Conservation (phyloP, 2,329 filamentous ascomycete genomes). For the Canariomyces notabilis region DNA sequence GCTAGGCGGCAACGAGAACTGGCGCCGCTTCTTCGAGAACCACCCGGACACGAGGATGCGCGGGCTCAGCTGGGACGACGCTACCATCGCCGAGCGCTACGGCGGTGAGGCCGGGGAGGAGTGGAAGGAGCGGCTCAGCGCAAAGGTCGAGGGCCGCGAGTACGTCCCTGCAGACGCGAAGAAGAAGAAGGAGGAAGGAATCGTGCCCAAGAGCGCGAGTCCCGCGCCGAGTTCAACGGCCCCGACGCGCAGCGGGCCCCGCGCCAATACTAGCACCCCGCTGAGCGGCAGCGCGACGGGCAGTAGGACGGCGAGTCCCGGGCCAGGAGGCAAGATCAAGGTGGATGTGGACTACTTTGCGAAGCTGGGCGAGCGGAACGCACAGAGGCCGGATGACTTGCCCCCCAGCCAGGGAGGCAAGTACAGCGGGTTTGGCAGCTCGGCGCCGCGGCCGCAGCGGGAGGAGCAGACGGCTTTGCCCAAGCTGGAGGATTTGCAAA, state of each 20-base stretch:
- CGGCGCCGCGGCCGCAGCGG: slow-evolving; percentile 50
- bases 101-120: slow-evolving; percentile 87
- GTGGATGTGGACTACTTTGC: slow-evolving; percentile 89
- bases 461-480: slow-evolving; percentile 44
- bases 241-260: slow-evolving; percentile 32
- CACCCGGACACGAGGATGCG: slow-evolving; percentile 62
- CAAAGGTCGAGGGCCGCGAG: slow-evolving; percentile 81
- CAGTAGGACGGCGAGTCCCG: slow-evolving; percentile 29
- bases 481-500: slow-evolving; percentile 81
- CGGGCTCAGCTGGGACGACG: slow-evolving; percentile 73
- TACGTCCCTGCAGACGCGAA: slow-evolving; percentile 81
- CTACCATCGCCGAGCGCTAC: slow-evolving; percentile 85
- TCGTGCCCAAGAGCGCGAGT: slow-evolving; percentile 23
- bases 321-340: slow-evolving; percentile 46
- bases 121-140: slow-evolving; percentile 84
- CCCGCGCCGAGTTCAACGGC: slow-evolving; percentile 28
- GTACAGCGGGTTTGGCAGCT: slow-evolving; percentile 84
- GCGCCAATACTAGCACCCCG: slow-evolving; percentile 39
- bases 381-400: slow-evolving; percentile 64
- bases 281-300: slow-evolving; percentile 28
- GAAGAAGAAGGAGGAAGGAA: slow-evolving; percentile 55
- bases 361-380: slow-evolving; percentile 76
- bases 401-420: slow-evolving; percentile 90
- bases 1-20: slow-evolving; percentile 81
- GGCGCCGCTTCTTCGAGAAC: slow-evolving; percentile 79